Base-by-base conservation (phyloP, 2,329 filamentous ascomycete genomes). In the Fonsecaea pedrosoi region DNA sequence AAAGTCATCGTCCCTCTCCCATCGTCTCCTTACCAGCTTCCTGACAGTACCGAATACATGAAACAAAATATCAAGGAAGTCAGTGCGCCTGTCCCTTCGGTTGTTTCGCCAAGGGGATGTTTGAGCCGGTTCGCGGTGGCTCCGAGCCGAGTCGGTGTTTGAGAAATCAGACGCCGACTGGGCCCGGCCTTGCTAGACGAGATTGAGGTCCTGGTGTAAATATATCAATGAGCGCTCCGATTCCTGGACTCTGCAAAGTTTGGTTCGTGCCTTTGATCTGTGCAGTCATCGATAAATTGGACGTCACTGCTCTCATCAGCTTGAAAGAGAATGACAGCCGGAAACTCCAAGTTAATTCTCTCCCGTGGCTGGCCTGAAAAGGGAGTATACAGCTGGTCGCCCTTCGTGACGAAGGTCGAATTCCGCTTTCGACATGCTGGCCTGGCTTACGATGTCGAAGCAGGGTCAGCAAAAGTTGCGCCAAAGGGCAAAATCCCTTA, bases 401-500 rank as follows among this genome's bases (percentile, higher is more conserved):
- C 87, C 9, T 89, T 87, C 70, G 86, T 87, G 60, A 84, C 78
- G 54, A 90, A 90, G 74, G 78, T 89, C 60, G 88, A 90, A 73
- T 81, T 85, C 18, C 85, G 87, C 13, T 79, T 89, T 5, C 86
- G 87, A 13, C 82, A 88, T 69, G 80, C 81, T 1, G 74, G 76
- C 0, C 58, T 87, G 2, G 45, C 75, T 0, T 90, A 89, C 75
- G 72, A 69, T 15, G 72, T 76, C 4, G 82, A 77, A 2, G 68
- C 69, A 2, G 87, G 87, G 1, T 84, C 83, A 0, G 74, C 80
- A 0, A 72, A 70, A 48, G 74, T 77, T 0, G 83, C 80, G 0
- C 87, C 88, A 0, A 82, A 79, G 58, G 85, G 86, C 48, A 90
- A 89, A 75, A 83, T 89, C 9, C 87, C 87, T 0, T 90, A 89